Evolutionary conservation across 805 yeast genomes (phyloP).

Genomic region (Barnettozyma botsteinii): DNA sequence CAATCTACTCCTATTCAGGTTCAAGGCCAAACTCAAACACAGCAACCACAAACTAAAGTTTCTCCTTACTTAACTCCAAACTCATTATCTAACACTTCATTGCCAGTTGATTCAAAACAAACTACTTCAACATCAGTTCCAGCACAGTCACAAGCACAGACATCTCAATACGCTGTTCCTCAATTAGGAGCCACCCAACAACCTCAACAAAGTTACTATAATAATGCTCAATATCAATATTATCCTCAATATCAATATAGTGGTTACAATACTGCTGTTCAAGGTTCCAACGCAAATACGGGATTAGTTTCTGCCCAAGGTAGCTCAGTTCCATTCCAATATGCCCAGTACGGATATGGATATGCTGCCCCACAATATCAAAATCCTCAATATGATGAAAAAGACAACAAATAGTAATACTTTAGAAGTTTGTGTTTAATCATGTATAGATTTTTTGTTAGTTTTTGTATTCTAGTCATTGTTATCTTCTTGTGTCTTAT

Average conservation of each 20-base stretch:
- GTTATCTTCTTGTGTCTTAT: background rate
- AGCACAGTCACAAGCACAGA: slow-evolving; percentile 3
- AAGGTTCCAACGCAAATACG: background rate
- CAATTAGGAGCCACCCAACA: slow-evolving; percentile 5
- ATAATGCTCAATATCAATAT: slow-evolving; percentile 10
- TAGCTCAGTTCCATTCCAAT: slow-evolving; percentile 13
- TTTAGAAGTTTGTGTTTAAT: background rate
- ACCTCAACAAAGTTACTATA: slow-evolving; percentile 5
- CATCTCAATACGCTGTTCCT: slow-evolving; percentile 3
- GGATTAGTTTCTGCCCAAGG: slow-evolving; percentile 8
- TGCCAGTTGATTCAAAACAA: slow-evolving; percentile 11
- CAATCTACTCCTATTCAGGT: background rate
- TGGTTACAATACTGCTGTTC: slow-evolving; percentile 2
- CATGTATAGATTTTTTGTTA: background rate
- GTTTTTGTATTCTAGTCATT: background rate
- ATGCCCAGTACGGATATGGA: slow-evolving; percentile 21
- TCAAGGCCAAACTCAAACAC: background rate
- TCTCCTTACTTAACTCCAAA: slow-evolving; percentile 24
- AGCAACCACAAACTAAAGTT: slow-evolving; percentile 8
- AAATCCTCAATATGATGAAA: slow-evolving; percentile 22
- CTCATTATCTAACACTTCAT: slow-evolving; percentile 16
- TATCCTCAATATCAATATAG: slow-evolving; percentile 12
- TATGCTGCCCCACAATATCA: slow-evolving; percentile 23
- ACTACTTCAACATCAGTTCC: slow-evolving; percentile 9
- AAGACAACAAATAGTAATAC: slow-evolving; percentile 15